Evolutionary conservation across 2,329 filamentous ascomycete species (phyloP).

Genomic region (Beauveria scarabaeidicola): DNA sequence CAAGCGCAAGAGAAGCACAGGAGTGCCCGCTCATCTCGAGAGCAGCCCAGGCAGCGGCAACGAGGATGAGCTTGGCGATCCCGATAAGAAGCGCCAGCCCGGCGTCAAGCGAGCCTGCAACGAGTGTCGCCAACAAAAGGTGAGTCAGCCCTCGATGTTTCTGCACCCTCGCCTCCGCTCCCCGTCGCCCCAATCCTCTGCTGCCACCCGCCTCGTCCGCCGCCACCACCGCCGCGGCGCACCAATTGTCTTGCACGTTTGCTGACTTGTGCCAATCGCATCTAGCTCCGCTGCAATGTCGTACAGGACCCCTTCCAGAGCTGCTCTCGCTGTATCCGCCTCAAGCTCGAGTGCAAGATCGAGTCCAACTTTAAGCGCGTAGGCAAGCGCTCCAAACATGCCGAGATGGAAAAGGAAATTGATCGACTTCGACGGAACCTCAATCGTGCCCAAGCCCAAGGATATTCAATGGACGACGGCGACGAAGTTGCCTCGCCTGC

Average conservation of each 20-base stretch:
- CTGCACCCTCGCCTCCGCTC: not conserved
- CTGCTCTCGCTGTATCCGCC: slow-evolving; percentile 69
- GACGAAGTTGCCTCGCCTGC: slow-evolving; percentile 54
- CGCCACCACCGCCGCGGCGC: not conserved
- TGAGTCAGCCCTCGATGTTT: slow-evolving; percentile 33
- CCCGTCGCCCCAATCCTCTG: not conserved
- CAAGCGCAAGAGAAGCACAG: slow-evolving; percentile 54
- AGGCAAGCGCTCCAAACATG: slow-evolving; percentile 73
- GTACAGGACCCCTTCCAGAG: slow-evolving; percentile 70
- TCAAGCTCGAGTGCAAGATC: slow-evolving; percentile 77
- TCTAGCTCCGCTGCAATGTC: slow-evolving; percentile 73
- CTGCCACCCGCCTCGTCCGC: not conserved
- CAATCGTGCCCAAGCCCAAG: slow-evolving; percentile 50
- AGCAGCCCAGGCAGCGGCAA: slow-evolving; percentile 54
- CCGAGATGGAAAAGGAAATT: slow-evolving; percentile 80
- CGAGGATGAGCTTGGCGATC: slow-evolving; percentile 46
- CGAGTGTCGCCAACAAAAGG: slow-evolving; percentile 79
- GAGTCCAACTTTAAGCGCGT: slow-evolving; percentile 82
- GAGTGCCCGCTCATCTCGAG: slow-evolving; percentile 39
- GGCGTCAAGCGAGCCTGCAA: slow-evolving; percentile 75
- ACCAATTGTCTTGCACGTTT: not conserved
- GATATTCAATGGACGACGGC: slow-evolving; percentile 45
- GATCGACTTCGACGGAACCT: slow-evolving; percentile 57
- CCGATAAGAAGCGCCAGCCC: slow-evolving; percentile 55
- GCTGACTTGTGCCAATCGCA: slow-evolving; percentile 7